A percentile compares a stretch with the other conserved stretches of the same genome.
Evolutionary conservation across 129 eudicot genomes (phyloP).

Genomic region (Erigeron canadensis): DNA sequence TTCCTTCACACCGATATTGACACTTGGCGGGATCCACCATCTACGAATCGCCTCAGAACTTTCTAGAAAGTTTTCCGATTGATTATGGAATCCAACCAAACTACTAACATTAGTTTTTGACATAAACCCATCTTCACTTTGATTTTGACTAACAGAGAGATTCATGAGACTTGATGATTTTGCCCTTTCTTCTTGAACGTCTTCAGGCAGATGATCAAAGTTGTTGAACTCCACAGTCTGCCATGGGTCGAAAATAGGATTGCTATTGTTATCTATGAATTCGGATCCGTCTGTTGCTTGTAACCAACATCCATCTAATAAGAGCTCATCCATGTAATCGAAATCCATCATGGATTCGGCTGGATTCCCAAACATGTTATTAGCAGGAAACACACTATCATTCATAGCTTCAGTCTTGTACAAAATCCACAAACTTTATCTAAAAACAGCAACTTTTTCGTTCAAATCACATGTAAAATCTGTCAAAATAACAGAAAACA

Average conservation of each 20-base stretch:
- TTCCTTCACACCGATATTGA: slow-evolving; percentile 49
- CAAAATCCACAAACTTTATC: slow-evolving; percentile 21
- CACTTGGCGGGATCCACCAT: slow-evolving; percentile 75
- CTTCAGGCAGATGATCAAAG: slow-evolving; percentile 29
- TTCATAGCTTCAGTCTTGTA: slow-evolving; percentile 51
- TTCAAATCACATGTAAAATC: slow-evolving; percentile 17
- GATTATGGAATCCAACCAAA: slow-evolving; percentile 26
- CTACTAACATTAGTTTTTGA: slow-evolving; percentile 30
- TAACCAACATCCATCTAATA: slow-evolving; percentile 86
- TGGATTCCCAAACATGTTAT: slow-evolving; percentile 45
- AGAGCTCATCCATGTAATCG: slow-evolving; percentile 77
- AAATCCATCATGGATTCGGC: slow-evolving; percentile 65
- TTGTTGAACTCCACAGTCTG: slow-evolving; percentile 44
- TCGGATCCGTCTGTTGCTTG: slow-evolving; percentile 70
- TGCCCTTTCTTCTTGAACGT: slow-evolving; percentile 52
- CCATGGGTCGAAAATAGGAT: slow-evolving; percentile 62
- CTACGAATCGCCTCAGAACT: slow-evolving; percentile 38
- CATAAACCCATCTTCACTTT: slow-evolving; percentile 28
- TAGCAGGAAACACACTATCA: slow-evolving; percentile 51
- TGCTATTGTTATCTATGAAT: slow-evolving; percentile 37
- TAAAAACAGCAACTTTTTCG: background rate
- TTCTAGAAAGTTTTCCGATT: slow-evolving; percentile 36
- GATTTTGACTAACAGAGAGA: slow-evolving; percentile 50
- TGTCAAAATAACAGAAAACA: slow-evolving; percentile 28
- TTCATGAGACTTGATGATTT: slow-evolving; percentile 42